Base-by-base conservation (phyloP, 1,139 yeast species). In the Yamadazyma dendronema region DNA sequence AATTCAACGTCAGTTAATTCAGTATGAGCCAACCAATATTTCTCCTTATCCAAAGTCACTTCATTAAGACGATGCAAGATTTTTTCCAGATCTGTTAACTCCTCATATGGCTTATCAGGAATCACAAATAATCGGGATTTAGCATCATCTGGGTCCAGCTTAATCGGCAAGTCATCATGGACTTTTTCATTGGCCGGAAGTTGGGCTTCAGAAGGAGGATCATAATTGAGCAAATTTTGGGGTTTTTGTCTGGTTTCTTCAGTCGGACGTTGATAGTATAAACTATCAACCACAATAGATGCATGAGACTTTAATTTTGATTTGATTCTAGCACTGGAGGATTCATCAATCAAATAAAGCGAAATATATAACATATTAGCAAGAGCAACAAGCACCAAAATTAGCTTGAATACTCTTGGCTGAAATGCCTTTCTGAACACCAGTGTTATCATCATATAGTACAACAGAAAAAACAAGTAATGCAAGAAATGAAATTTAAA, bases 21-120 rank as follows among this genome's bases (percentile, higher is more conserved):
- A 7, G 64, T 56, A 40, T 61, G 58, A 3, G 57, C 63, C 23
- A 58, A 43, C 62, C 64, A 60, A 41, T 57, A 59, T 30, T 56
- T 53, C 3, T 49, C 46, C 26, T 50, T 50, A 21, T 41, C 31
- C 33, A 27, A 24, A 19, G 54, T 39, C 23, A 59, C 46, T 33
- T 54, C 53, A 35, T 56, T 56, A 16, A 56, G 39, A 28, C 48
- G 48, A 30, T 46, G 47, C 17, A 48, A 42, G 13, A 59, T 56
- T 33, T 54, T 56, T 22, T 56, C 52, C 0, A 35, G 23, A 25
- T 45, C 49, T 10, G 40, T 39, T 14, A 56, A 40, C 26, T 53
- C 43, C 2, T 43, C 41, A 31, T 50, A 54, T 6, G 57, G 52
- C 29, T 27, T 36, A 21, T 48, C 42, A 4, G 59, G 57, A 3